Evolutionary conservation across 192 early-diverging fungal species (phyloP), one percentile per base, ranked within the genome.

Genomic region (Neocallimastix lanati): DNA sequence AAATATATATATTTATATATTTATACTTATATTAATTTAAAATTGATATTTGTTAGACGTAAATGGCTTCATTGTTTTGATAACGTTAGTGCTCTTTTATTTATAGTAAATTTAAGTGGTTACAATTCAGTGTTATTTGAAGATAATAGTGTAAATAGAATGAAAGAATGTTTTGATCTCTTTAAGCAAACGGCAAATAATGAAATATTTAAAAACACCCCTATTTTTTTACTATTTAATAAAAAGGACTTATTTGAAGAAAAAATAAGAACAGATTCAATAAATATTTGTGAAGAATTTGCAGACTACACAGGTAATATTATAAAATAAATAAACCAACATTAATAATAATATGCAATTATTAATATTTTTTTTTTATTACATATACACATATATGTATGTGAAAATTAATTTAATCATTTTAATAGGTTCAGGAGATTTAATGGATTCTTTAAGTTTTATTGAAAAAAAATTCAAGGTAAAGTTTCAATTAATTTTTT

Each of bases 121-220:
- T 79, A 79, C 29, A 79, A 79, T 25, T 79, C 78, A 1, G 78
- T 79, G 29, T 67, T 79, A 21, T 79, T 79, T 25, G 78, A 79
- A 21, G 78, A 79, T 30, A 38, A 38, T 18, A 79, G 38, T 28
- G 78, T 58, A 30, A 79, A 79, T 30, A 38, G 78, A 38, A 79
- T 79, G 78, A 28, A 79, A 12, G 78, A 79, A 67, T 79, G 78
- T 28, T 37, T 79, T 28, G 12, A 38, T 28, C 78, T 79, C 29
- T 79, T 79, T 18, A 29, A 79, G 21, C 78, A 79, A 79, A 79
- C 78, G 5, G 78, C 67, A 16, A 79, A 79, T 25, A 29, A 28
- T 28, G 38, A 38, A 18, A 30, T 79, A 28, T 79, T 79, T 79
- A 67, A 38, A 15, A 79, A 37, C 1, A 79, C 78, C 14, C 78